These are phyloP conservation scores for Penicillium parvum DNA, from an alignment of 495 filamentous ascomycete species.

Conservation along the genomic window DNA sequence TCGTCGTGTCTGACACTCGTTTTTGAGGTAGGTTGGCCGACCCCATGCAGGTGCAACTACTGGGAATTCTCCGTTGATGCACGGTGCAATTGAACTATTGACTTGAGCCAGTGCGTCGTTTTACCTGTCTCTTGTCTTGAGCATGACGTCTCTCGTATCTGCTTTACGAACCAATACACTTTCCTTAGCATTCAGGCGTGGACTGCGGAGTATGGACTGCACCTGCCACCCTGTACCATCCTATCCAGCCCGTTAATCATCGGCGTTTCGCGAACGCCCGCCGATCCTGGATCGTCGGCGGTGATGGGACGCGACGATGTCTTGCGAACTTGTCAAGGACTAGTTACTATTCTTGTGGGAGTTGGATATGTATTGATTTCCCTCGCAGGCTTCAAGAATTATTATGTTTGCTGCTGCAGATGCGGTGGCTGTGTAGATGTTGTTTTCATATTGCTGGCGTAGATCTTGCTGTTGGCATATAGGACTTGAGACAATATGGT, in stretches of 20 bases:
- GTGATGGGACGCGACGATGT: neutral
- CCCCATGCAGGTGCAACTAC: no score
- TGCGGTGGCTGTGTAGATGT: neutral
- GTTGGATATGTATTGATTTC: neutral
- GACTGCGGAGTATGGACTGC: neutral
- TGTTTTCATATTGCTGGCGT: neutral
- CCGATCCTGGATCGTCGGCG: conserved; percentile 4
- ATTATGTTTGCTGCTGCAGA: neutral
- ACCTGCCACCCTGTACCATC: no score
- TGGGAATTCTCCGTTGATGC: no score
- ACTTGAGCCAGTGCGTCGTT: no score
- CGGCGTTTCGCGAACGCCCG: conserved; percentile 4
- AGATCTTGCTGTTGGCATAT: neutral
- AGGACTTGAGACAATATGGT: neutral
- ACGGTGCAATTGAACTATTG: no score
- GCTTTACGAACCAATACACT: no score
- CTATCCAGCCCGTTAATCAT: no score
- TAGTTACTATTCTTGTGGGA: conserved; percentile 6
- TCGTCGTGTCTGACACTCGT: conserved; percentile 1
- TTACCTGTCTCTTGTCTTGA: no score
- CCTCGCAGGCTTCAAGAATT: neutral
- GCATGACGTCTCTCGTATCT: no score
- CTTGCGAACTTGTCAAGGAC: neutral
- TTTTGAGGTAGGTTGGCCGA: conserved; percentile 11
- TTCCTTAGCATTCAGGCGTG: neutral